These are phyloP conservation scores for Ilyonectria robusta DNA, from an alignment of 2,329 filamentous ascomycete species.

Conservation along the genomic window DNA sequence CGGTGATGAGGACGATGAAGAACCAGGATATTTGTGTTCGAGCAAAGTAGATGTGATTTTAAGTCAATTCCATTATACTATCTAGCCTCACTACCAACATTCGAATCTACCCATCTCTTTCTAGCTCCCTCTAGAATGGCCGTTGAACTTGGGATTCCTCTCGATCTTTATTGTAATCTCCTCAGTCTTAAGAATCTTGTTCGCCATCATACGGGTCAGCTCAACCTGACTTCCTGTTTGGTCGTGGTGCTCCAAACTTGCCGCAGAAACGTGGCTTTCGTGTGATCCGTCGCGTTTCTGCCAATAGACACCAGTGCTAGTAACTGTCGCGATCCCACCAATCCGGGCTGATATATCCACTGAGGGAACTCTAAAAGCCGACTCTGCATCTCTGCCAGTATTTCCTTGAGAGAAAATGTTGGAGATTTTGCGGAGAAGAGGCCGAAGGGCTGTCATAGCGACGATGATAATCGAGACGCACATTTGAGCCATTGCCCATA, in stretches of 20 bases:
- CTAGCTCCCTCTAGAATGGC: no score
- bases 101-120: background rate
- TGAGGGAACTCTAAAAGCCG: constrained; percentile 5
- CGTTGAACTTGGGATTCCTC: constrained; percentile 1
- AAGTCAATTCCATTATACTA: background rate
- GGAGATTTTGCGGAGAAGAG: constrained; percentile 25
- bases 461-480: constrained; percentile 39
- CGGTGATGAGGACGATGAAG: no score
- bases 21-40: no score
- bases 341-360: background rate
- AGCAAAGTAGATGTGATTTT: background rate
- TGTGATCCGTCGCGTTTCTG: background rate
- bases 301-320: constrained; percentile 19
- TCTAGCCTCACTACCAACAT: no score
- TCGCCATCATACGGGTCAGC: constrained; percentile 8
- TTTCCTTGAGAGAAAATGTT: constrained; percentile 4
- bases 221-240: constrained; percentile 24
- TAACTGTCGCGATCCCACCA: background rate
- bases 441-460: constrained; percentile 30
- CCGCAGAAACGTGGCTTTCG: background rate
- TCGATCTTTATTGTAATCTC: constrained; percentile 27
- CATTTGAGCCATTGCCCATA: constrained; percentile 33
- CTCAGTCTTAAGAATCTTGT: constrained; percentile 26
- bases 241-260: background rate
- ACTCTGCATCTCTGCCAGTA: background rate